These are phyloP conservation scores for Exophiala aquamarina DNA, from an alignment of 2,329 filamentous ascomycete species.

Conservation along the genomic window DNA sequence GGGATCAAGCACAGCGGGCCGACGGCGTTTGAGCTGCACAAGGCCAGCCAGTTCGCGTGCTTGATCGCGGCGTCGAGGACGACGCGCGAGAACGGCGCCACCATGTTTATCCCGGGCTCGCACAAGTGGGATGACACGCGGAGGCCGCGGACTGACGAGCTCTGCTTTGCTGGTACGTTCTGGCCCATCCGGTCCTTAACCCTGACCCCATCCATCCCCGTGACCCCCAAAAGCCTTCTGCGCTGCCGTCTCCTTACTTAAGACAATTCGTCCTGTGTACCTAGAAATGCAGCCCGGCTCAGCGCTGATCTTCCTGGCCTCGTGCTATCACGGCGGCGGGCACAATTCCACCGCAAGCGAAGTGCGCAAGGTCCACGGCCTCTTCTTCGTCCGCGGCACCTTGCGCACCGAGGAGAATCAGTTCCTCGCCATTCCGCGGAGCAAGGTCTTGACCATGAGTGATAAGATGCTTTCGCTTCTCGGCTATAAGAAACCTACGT, in stretches of 20 bases:
- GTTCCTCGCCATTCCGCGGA: conserved; percentile 26
- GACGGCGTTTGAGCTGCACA: conserved; percentile 28
- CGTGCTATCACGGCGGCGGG: conserved; percentile 35
- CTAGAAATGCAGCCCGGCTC: conserved; percentile 39
- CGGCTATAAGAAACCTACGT: conserved; percentile 35
- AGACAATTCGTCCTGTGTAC: too few relatives aligned
- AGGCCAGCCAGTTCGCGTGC: conserved; percentile 24
- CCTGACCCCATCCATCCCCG: too few relatives aligned
- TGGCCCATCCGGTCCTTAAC: too few relatives aligned
- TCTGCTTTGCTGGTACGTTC: conserved; percentile 35
- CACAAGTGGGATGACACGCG: conserved; percentile 37
- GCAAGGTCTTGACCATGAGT: conserved; percentile 32
- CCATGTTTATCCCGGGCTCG: conserved; percentile 52
- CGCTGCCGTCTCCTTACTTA: too few relatives aligned
- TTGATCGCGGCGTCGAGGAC: conserved; percentile 33
- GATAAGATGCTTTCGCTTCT: conserved; percentile 34
- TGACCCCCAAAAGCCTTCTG: too few relatives aligned
- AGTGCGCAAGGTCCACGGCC: conserved; percentile 27
- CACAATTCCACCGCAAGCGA: conserved; percentile 27
- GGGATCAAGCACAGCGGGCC: conserved; percentile 27
- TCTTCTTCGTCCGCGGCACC: conserved; percentile 25
- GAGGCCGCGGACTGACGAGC: conserved; percentile 30
- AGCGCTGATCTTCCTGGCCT: conserved; percentile 37
- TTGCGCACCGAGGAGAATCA: conserved; percentile 30
- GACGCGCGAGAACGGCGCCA: conserved; percentile 47